Evolutionary conservation across 106 monocot species (phyloP).

Genomic region (Agapanthus africanus): DNA sequence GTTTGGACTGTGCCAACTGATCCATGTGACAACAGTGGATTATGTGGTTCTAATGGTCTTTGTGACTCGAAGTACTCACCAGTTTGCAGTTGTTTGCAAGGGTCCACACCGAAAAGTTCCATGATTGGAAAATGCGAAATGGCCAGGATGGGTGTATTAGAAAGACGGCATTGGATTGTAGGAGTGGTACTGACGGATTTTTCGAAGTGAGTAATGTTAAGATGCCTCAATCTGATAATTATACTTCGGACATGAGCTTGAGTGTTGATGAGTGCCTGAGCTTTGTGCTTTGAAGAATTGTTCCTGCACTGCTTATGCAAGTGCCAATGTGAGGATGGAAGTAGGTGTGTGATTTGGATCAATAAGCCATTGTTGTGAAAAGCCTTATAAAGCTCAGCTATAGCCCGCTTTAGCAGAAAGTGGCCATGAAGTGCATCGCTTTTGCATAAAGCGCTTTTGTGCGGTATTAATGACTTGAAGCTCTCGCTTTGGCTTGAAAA

Average conservation of each 20-base stretch:
- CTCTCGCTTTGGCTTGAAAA: too few relatives aligned
- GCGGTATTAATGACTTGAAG: too few relatives aligned
- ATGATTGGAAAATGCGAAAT: too few relatives aligned
- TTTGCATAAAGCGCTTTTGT: too few relatives aligned
- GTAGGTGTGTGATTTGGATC: not conserved
- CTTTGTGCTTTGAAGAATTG: conserved; percentile 5
- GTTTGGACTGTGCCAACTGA: too few relatives aligned
- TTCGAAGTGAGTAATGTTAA: not conserved
- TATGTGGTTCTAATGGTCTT: conserved; percentile 5
- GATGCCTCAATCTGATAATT: not conserved
- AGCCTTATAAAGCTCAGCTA: too few relatives aligned
- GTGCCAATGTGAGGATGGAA: not conserved
- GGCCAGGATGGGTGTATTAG: not conserved
- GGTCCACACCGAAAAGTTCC: too few relatives aligned
- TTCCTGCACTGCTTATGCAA: conserved; percentile 3
- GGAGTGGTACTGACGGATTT: not conserved
- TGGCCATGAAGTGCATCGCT: too few relatives aligned
- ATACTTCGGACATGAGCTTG: not conserved
- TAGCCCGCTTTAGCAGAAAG: too few relatives aligned
- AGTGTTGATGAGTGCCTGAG: not conserved
- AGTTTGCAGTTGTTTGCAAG: conserved; percentile 5
- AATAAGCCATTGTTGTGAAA: too few relatives aligned
- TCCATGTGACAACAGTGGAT: not conserved
- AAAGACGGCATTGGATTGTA: not conserved
- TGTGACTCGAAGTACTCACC: conserved; percentile 5